Evolutionary conservation across 371 early-diverging fungal species (phyloP), one percentile per base, ranked within the genome.

Genomic region (Entomophthora muscae): DNA sequence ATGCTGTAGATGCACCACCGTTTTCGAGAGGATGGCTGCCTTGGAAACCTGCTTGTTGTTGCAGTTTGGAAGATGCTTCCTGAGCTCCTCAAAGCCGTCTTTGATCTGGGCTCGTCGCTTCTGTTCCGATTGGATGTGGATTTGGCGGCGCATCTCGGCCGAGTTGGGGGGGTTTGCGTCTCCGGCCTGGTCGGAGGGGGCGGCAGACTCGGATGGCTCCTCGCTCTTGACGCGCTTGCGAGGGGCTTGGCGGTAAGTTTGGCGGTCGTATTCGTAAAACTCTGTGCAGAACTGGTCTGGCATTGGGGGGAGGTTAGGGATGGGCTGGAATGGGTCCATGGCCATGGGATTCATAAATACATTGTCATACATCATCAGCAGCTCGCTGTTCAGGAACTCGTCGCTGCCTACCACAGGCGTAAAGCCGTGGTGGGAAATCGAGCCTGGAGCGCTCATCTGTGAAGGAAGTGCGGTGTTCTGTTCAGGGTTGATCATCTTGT

Each of bases 71-170:
- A 79, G 64, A 57, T 79, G 77, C 33, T 74, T 72, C 51, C 78
- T 68, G 32, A 78, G 65, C 52, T 76, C 76, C 53, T 79, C 80
- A 68, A 79, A 79, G 2, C 80, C 79, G 63, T 79, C 80, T 63
- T 79, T 79, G 64, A 79, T 79, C 59, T 79, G 78, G 27, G 80
- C 80, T 31, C 80, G 68, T 58, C 80, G 71, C 63, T 77, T 80
- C 61, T 80, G 80, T 63, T 80, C 80, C 2, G 80, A 80, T 64
- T 80, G 80, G 56, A 80, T 80, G 68, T 80, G 80, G 53, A 78
- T 76, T 55, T 75, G 78, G 51, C 78, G 71, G 52, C 75, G 72
- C 21, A 78, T 56, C 61, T 80, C 80, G 30, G 75, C 76, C 21
- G 58, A 57, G 58, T 31, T 57, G 24, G 21, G 5, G 7, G 24